Evolutionary conservation across 768 basidiomycete species (phyloP).

Genomic region (Tylopilus sp.): DNA sequence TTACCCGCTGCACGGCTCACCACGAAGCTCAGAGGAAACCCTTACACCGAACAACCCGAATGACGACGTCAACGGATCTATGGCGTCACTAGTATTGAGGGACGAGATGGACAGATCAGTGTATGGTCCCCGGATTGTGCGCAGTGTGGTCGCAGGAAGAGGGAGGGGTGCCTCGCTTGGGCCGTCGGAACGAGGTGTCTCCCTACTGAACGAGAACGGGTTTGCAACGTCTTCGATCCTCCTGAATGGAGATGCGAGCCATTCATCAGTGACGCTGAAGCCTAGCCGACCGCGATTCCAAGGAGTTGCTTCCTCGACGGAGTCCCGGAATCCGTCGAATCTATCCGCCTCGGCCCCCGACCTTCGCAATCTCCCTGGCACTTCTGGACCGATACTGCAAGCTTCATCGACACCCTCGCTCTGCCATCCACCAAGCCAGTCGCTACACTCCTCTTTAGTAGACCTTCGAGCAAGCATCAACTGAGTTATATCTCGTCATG

Average conservation of each 20-base stretch:
- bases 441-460: constrained; percentile 12
- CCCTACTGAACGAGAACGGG: constrained; percentile 12
- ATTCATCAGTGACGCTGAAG: constrained; percentile 21
- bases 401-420: constrained; percentile 12
- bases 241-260: constrained; percentile 24
- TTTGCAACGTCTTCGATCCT: constrained; percentile 9
- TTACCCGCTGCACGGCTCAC: constrained; percentile 33
- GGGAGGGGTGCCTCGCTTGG: constrained; percentile 38
- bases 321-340: constrained; percentile 8
- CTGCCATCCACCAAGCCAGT: constrained; percentile 10
- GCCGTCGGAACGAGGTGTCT: constrained; percentile 28
- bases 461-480: constrained; percentile 29
- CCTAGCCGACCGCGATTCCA: constrained; percentile 14
- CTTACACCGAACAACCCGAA: constrained; percentile 45
- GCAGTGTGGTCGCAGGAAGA: constrained; percentile 50
- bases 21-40: constrained; percentile 62
- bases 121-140: constrained; percentile 49
- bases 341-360: constrained; percentile 28
- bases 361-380: constrained; percentile 14
- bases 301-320: constrained; percentile 3
- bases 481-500: constrained; percentile 12
- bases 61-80: constrained; percentile 43
- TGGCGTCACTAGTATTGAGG: constrained; percentile 39
- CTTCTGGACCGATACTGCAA: constrained; percentile 9
- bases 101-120: constrained; percentile 17